Evolutionary conservation across 768 basidiomycete species (phyloP), one percentile per base, ranked within the genome.

Genomic region (Psilocybe azurescens): DNA sequence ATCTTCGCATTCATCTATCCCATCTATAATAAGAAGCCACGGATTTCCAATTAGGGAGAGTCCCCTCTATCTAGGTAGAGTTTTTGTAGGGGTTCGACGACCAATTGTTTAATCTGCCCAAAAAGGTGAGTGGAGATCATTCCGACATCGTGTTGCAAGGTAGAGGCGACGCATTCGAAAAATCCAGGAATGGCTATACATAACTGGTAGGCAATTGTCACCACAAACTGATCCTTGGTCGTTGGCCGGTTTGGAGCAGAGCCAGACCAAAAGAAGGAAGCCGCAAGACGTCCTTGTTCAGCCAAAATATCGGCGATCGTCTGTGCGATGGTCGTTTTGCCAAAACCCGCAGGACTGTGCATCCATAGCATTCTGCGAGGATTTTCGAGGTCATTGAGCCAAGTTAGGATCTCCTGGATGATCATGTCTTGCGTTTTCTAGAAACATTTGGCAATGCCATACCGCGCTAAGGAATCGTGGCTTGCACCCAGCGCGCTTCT

Each of bases 281-380:
- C 62, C 5, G 60, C 64, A 29, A 68, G 60, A 3, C 38, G 33
- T 14, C 60, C 49, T 11, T 56, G 18, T 3, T 24, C 30, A 10
- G 51, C 56, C 2, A 48, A 44, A 18, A 51, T 18, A 44, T 75
- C 70, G 11, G 72, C 66, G 3, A 76, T 62, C 0, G 75, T 74
- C 50, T 78, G 77, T 2, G 68, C 69, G 11, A 78, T 62, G n/a
- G 69, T 63, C 0, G 72, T 61, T 53, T 73, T 73, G 2, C 73
- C 73, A 4, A 65, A 58, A 1, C 72, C 71, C 1, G 71, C 72
- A 2, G 70, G 70, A 1, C 74, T 70, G 38, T 61, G 53, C 2
- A 73, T 61, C 70, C 69, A 72, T 1, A 70, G 39, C 24, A 67
- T 54, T 8, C 39, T 32, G 2, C 18, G 18, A 4, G 33, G 18